Evolutionary conservation across 1,139 yeast species (phyloP).

Genomic region (Candida freyschussii): DNA sequence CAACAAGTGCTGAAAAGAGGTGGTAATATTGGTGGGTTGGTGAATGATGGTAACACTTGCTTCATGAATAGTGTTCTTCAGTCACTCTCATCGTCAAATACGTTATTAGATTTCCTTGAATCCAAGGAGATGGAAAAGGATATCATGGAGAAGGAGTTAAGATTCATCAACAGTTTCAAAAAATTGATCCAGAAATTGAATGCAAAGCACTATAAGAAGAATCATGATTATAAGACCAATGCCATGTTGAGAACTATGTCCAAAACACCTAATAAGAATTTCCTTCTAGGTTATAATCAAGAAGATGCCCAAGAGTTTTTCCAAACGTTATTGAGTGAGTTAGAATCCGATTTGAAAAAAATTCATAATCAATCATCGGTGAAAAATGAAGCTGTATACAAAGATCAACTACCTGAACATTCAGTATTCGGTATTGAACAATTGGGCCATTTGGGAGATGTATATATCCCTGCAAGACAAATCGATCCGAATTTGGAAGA

Average conservation of each 20-base stretch:
- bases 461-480: slow-evolving; percentile 67
- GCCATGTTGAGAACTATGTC: slow-evolving; percentile 66
- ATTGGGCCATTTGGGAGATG: slow-evolving; percentile 54
- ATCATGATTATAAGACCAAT: slow-evolving; percentile 63
- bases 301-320: slow-evolving; percentile 95
- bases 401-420: slow-evolving; percentile 28
- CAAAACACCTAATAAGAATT: slow-evolving; percentile 71
- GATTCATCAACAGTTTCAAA: slow-evolving; percentile 51
- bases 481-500: slow-evolving; percentile 58
- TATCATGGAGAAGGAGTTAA: slow-evolving; percentile 30
- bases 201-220: slow-evolving; percentile 43
- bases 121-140: slow-evolving; percentile 25
- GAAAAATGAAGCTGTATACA: slow-evolving; percentile 21
- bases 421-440: slow-evolving; percentile 43
- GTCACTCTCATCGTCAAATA: slow-evolving; percentile 70
- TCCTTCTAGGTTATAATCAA: slow-evolving; percentile 79
- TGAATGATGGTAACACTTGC: slow-evolving; percentile 89
- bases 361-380: slow-evolving; percentile 5
- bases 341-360: slow-evolving; percentile 55
- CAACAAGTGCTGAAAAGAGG: slow-evolving; percentile 38
- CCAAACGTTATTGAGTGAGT: slow-evolving; percentile 67
- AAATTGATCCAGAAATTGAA: slow-evolving; percentile 50
- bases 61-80: slow-evolving; percentile 90
- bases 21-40: slow-evolving; percentile 77
- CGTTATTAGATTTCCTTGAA: slow-evolving; percentile 54